Evolutionary conservation across 2,329 filamentous ascomycete species (phyloP), one percentile per base, ranked within the genome.

Genomic region (Colletotrichum sp.): DNA sequence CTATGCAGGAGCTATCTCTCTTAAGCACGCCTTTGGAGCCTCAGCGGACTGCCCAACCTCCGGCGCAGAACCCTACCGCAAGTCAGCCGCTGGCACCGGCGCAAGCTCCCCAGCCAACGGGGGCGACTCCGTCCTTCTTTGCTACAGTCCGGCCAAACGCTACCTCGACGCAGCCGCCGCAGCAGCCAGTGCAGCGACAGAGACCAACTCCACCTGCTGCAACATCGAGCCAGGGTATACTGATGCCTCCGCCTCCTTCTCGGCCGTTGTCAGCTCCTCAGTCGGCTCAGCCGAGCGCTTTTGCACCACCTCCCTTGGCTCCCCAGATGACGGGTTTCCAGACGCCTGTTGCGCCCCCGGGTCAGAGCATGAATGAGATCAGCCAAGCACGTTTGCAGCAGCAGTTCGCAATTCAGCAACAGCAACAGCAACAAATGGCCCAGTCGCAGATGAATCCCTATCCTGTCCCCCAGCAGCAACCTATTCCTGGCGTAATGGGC

Each of bases 201-300:
- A 77, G 90, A 83, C 81, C 86, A 85, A 79, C 83, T 79, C 78
- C 88, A 77, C 78, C 86, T 77, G 78, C 84, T n/a, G 82, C 84
- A 78, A 87, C 90, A 77, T 90, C 91, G 74, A 89, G 88, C 59
- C 88, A 91, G 79, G 87, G 91, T 52, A 91, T 92, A 21, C 88
- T 98, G 49, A 91, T 96, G 77, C 95, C 96, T 9, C 95, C 92
- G 30, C 88, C 95, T 21, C 95, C 96, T 13, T 91, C 93, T 68
- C 91, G 97, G 76, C 94, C 97, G 9, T 89, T 97, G 15, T 98
- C 96, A 55, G 96, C 97, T 52, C 96, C 97, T 30, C 94, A 95
- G 83, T 94, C 95, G 70, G 93, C 92, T 66, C 94, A 94, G 81
- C 92, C 92, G 62, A 96, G 90, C 83, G 90, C 89, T 6, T 97